These are phyloP conservation scores for Cutaneotrichosporon sp. DNA, from an alignment of 1,284 basidiomycete species.

Conservation along the genomic window DNA sequence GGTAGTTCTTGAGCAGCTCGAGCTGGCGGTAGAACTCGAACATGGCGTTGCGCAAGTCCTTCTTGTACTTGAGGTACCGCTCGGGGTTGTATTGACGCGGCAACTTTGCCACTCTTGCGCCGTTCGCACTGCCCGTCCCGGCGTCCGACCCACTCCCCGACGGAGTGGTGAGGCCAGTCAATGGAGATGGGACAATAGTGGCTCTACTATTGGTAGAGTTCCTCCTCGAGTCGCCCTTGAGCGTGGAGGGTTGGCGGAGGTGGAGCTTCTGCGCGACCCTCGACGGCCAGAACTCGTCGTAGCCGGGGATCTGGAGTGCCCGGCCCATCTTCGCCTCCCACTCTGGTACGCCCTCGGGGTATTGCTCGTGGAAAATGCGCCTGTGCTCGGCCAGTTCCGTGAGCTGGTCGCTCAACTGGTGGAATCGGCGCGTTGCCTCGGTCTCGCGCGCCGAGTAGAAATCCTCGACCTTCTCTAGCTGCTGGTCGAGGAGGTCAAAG, in stretches of 20 bases:
- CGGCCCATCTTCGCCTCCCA: constrained; percentile 46
- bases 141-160: background rate
- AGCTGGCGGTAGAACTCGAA: constrained; percentile 77
- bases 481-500: constrained; percentile 69
- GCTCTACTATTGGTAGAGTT: constrained; percentile 1
- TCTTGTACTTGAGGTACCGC: constrained; percentile 77
- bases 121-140: background rate
- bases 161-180: background rate
- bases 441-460: constrained; percentile 76
- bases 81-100: constrained; percentile 63
- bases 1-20: constrained; percentile 81
- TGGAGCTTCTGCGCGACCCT: constrained; percentile 24
- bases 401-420: constrained; percentile 67
- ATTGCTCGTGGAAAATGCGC: constrained; percentile 62
- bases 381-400: constrained; percentile 70
- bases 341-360: constrained; percentile 42
- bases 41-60: constrained; percentile 75
- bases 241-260: constrained; percentile 27
- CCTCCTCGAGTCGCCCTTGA: constrained; percentile 7
- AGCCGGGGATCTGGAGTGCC: constrained; percentile 17
- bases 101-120: background rate
- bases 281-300: constrained; percentile 18
- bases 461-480: constrained; percentile 75
- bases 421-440: constrained; percentile 63
- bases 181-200: background rate